These are phyloP conservation scores for Globisporangium alternatum DNA, from an alignment of 352 stramenopile species.

Conservation along the genomic window DNA sequence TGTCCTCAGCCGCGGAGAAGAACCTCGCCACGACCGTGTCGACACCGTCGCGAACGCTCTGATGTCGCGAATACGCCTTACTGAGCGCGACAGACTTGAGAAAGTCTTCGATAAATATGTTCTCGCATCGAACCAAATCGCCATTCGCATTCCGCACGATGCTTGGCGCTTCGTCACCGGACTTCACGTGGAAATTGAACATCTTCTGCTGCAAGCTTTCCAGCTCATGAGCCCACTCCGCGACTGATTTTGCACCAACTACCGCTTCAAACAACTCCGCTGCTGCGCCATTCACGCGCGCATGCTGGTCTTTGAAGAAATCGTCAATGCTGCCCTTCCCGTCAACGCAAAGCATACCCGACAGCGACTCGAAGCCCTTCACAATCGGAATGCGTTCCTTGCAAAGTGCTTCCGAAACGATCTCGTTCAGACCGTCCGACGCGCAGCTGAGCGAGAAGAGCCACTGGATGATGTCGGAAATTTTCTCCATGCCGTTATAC, in stretches of 20 bases:
- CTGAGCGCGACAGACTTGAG: conserved; percentile 61
- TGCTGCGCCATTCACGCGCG: conserved; percentile 17
- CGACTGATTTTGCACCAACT: conserved; percentile 2
- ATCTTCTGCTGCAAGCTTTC: conserved; percentile 30
- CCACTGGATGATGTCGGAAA: conserved; percentile 66
- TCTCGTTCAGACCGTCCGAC: conserved; percentile 67
- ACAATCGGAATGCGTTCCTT: conserved; percentile 42
- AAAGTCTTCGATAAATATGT: conserved; percentile 78
- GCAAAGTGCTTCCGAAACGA: conserved; percentile 63
- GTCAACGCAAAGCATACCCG: conserved; percentile 23
- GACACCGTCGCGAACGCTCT: conserved; percentile 66
- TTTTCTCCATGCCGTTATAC: conserved; percentile 54
- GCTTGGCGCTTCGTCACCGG: conserved; percentile 9
- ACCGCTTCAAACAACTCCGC: conserved; percentile 12
- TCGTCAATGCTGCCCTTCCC: conserved; percentile 13
- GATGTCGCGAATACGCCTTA: conserved; percentile 42
- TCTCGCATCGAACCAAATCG: conserved; percentile 40
- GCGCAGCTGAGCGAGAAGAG: conserved; percentile 61
- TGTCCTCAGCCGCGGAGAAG: conserved; percentile 20
- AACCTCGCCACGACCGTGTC: conserved; percentile 47
- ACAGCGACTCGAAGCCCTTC: conserved; percentile 31
- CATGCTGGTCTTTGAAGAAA: conserved; percentile 25
- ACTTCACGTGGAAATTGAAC: conserved; percentile 27
- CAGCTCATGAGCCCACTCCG: conserved; percentile 26
- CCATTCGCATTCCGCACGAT: conserved; percentile 29